phyloP scores from a whole-genome alignment of 139 green algal genomes.

The Edaphochlamys debaryana region DNA sequence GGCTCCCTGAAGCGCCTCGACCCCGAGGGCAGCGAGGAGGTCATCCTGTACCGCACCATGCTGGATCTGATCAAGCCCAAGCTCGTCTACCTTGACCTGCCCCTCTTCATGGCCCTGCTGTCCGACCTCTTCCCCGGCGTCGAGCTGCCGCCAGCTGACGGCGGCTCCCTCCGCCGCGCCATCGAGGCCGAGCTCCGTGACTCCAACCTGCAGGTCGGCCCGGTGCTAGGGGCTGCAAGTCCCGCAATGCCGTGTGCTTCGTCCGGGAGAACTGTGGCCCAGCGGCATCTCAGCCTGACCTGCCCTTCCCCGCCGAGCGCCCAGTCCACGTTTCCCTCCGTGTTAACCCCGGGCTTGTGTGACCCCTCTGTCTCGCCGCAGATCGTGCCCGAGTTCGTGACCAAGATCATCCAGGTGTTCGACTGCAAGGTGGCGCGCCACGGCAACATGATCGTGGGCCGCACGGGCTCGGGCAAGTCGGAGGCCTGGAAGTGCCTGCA shows the following conservation, averaged over 20 bases:
- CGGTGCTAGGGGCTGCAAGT: too few species aligned
- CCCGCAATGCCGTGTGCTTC: too few species aligned
- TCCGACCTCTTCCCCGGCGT: constrained; percentile 89
- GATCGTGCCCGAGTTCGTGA: constrained; percentile 81
- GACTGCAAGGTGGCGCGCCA: constrained; percentile 92
- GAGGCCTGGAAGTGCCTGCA: constrained; percentile 84
- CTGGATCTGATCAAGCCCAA: constrained; percentile 89
- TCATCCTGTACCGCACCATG: constrained; percentile 87
- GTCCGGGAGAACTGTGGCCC: not conserved
- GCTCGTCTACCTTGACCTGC: constrained; percentile 87
- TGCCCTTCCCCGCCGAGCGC: too few species aligned
- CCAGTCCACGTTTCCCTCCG: too few species aligned
- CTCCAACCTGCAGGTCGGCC: constrained; percentile 78
- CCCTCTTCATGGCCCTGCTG: constrained; percentile 86
- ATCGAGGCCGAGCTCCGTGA: constrained; percentile 80
- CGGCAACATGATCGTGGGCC: constrained; percentile 94
- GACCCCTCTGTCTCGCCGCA: constrained; percentile 49
- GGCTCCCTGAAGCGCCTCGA: constrained; percentile 82
- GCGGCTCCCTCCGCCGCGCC: constrained; percentile 63
- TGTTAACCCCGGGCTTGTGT: too few species aligned
- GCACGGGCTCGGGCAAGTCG: constrained; percentile 85
- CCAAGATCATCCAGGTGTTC: constrained; percentile 93
- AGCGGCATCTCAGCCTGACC: too few species aligned
- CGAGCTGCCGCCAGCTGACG: constrained; percentile 73
- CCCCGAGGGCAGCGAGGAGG: constrained; percentile 81